Evolutionary conservation across 2,329 filamentous ascomycete genomes (phyloP).

Genomic region (Alternaria gaisen): DNA sequence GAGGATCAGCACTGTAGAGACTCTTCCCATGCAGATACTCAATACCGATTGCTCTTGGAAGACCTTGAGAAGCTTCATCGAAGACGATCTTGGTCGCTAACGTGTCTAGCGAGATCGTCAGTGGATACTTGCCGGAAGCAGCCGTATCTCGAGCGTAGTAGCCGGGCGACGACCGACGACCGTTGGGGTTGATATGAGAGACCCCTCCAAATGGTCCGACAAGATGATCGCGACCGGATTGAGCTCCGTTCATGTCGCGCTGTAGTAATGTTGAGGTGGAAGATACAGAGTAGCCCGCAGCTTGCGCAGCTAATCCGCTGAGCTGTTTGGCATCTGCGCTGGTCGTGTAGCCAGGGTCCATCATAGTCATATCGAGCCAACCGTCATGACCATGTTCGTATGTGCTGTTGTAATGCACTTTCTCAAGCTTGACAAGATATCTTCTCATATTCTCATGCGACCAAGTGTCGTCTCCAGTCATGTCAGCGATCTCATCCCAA

Average conservation of each 20-base stretch:
- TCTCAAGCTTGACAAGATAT: constrained; percentile 56
- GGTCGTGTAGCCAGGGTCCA: constrained; percentile 30
- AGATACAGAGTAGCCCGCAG: not conserved
- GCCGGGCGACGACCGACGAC: not conserved
- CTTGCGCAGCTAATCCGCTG: constrained; percentile 13
- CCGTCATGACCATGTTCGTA: constrained; percentile 32
- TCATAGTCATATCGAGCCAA: constrained; percentile 39
- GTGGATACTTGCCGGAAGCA: constrained; percentile 47
- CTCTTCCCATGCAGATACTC: constrained; percentile 50
- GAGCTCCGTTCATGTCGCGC: not conserved
- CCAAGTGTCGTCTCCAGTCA: constrained; percentile 69
- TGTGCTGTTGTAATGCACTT: constrained; percentile 37
- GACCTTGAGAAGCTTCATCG: constrained; percentile 31
- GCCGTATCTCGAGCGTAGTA: not conserved
- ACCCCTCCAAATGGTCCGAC: not conserved
- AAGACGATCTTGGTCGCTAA: constrained; percentile 1
- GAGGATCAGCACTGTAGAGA: constrained; percentile 50
- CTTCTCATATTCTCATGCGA: constrained; percentile 64
- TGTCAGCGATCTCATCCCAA: constrained; percentile 64
- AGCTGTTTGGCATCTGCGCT: constrained; percentile 29
- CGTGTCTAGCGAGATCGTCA: constrained; percentile 60
- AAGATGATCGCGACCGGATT: not conserved
- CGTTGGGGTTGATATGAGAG: not conserved
- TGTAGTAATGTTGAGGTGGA: not conserved
- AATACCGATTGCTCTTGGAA: constrained; percentile 56